These are phyloP conservation scores for Cyclotella baltica DNA, from an alignment of 108 stramenopile species.

Conservation along the genomic window DNA sequence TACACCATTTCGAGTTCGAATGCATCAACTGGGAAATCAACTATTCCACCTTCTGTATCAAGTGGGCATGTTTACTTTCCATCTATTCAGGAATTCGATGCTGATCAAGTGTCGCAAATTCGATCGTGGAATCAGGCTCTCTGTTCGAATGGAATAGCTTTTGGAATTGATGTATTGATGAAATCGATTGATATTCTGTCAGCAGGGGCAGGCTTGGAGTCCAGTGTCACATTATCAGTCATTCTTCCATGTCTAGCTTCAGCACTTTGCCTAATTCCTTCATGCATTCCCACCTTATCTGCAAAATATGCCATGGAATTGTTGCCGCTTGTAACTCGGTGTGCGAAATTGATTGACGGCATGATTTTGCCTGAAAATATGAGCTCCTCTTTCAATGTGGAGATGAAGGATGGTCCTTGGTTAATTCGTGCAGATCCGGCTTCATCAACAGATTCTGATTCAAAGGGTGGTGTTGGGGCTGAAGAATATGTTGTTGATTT, in stretches of 20 bases:
- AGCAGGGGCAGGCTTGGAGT: slow-evolving; percentile 7
- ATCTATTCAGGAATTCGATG: slow-evolving; percentile 5
- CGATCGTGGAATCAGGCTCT: slow-evolving; percentile 60
- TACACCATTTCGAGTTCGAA: slow-evolving; percentile 60
- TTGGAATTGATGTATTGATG: slow-evolving; percentile 50
- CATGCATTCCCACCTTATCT: slow-evolving; percentile 79
- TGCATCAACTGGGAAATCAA: slow-evolving; percentile 21
- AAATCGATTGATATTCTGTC: slow-evolving; percentile 38
- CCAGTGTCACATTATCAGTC: slow-evolving; percentile 22
- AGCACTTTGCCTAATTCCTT: slow-evolving; percentile 67
- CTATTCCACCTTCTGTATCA: slow-evolving; percentile 27
- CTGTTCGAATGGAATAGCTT: slow-evolving; percentile 63
- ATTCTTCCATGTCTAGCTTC: slow-evolving; percentile 72
- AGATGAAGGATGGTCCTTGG: slow-evolving; percentile 71
- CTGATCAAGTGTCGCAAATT: slow-evolving; percentile 26
- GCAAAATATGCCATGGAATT: slow-evolving; percentile 64
- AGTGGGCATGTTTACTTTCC: slow-evolving; percentile 68
- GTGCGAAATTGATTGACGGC: slow-evolving; percentile 52
- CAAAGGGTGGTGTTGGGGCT: slow-evolving; percentile 34
- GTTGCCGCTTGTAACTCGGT: slow-evolving; percentile 63
- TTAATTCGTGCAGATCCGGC: slow-evolving; percentile 65
- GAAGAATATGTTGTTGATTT: slow-evolving; percentile 77
- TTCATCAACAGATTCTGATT: slow-evolving; percentile 30
- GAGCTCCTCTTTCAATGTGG: slow-evolving; percentile 31
- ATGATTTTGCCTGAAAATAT: slow-evolving; percentile 25